Conservation (phyloP, 1,139 yeast genomes). For the Arxiozyma bovina region DNA sequence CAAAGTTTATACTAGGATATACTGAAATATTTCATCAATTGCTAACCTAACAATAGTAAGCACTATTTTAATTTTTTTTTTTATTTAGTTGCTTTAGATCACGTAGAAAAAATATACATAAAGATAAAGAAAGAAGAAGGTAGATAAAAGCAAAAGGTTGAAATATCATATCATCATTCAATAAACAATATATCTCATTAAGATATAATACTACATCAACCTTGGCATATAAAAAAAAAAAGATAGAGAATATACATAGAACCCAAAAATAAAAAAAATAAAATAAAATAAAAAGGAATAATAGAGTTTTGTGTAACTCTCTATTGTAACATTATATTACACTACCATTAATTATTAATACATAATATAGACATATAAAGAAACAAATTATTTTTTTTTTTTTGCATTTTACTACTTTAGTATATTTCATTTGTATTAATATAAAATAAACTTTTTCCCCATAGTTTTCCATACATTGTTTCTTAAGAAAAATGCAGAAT, state of each 20-base stretch:
- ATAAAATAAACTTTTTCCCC: background rate
- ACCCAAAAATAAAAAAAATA: no score
- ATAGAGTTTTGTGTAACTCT: background rate
- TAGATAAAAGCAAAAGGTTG: background rate
- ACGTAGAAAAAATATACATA: no score
- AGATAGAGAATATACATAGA: background rate
- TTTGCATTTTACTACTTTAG: background rate
- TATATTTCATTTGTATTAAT: background rate
- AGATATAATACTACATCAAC: background rate
- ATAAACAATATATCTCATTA: no score
- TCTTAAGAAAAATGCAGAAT: constrained; percentile 18
- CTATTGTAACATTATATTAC: background rate
- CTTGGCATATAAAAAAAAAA: no score
- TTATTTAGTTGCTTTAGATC: background rate
- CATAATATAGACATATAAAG: background rate
- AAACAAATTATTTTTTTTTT: no score
- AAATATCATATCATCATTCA: background rate
- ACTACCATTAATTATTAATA: no score
- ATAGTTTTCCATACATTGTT: background rate
- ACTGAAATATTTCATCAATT: no score
- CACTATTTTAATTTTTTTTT: no score
- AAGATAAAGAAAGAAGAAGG: no score
- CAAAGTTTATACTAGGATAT: no score
- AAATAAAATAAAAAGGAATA: no score
- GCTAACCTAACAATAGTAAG: background rate